Evolutionary conservation across 805 yeast genomes (phyloP).

Genomic region (Babjeviella inositovora): DNA sequence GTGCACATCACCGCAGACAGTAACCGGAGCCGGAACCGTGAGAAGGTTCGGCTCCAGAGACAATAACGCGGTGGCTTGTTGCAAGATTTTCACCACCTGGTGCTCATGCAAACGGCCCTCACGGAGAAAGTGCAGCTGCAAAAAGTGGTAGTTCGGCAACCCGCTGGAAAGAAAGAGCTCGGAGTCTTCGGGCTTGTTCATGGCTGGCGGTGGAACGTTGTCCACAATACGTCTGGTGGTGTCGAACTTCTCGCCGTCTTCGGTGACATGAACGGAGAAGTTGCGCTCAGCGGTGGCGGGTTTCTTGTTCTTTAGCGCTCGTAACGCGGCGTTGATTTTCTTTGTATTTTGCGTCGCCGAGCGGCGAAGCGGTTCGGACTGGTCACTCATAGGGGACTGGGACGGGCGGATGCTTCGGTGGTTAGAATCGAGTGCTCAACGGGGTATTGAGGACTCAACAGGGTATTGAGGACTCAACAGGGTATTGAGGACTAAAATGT

Average conservation of each 20-base stretch:
- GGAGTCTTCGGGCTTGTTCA: constrained; percentile 44
- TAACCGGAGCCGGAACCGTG: constrained; percentile 79
- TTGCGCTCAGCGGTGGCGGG: constrained; percentile 9
- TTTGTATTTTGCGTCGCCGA: constrained; percentile 27
- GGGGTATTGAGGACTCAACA: too few species aligned
- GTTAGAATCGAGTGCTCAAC: too few species aligned
- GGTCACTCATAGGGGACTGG: too few species aligned
- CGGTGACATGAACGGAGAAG: constrained; percentile 22
- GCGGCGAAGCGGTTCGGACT: too few species aligned
- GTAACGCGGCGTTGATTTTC: constrained; percentile 50
- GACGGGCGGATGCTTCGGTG: too few species aligned
- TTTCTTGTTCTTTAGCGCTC: constrained; percentile 35
- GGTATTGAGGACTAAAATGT: too few species aligned
- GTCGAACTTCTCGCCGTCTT: constrained; percentile 29
- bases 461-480: too few species aligned
- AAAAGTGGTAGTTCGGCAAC: constrained; percentile 55
- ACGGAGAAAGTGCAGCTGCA: constrained; percentile 55
- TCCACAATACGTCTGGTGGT: constrained; percentile 33
- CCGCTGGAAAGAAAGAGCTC: constrained; percentile 51
- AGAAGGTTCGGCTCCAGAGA: constrained; percentile 65
- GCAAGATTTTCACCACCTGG: constrained; percentile 56
- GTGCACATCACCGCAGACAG: constrained; percentile 95
- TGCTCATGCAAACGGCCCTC: constrained; percentile 69
- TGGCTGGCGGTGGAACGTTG: constrained; percentile 50
- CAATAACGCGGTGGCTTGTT: constrained; percentile 47